Conservation (phyloP, 495 filamentous ascomycete genomes). For the Penicillium chermesinum region DNA sequence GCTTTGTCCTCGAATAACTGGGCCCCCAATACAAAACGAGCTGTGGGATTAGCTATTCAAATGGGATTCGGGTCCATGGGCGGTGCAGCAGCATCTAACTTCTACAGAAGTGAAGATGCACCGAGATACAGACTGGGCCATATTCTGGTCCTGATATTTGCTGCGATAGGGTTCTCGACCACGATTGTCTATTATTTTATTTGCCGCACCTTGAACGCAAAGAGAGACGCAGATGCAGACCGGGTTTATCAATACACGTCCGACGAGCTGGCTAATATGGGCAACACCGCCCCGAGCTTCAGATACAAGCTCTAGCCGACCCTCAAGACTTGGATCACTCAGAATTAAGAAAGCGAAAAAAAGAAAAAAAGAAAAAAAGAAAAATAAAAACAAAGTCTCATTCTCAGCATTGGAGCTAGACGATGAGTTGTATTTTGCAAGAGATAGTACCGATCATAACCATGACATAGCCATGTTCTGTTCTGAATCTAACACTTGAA, state of each 20-base stretch:
- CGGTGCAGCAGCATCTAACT: slow-evolving; percentile 12
- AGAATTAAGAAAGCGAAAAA: too few species aligned
- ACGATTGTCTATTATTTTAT: slow-evolving; percentile 2
- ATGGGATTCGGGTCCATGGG: slow-evolving; percentile 10
- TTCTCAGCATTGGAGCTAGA: not conserved
- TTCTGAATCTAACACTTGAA: slow-evolving; percentile 7
- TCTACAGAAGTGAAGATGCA: slow-evolving; percentile 7
- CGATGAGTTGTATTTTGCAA: not conserved
- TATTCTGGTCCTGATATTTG: slow-evolving; percentile 5
- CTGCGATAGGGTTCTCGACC: not conserved
- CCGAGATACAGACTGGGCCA: slow-evolving; percentile 10
- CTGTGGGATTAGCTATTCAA: slow-evolving; percentile 11
- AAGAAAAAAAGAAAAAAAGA: too few species aligned
- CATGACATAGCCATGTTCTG: not conserved
- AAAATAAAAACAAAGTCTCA: too few species aligned
- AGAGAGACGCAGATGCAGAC: slow-evolving; percentile 6
- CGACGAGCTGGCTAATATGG: slow-evolving; percentile 6
- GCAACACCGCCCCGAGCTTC: slow-evolving; percentile 9
- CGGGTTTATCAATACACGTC: slow-evolving; percentile 2
- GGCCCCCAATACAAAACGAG: slow-evolving; percentile 9
- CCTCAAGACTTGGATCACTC: too few species aligned
- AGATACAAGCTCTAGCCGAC: slow-evolving; percentile 2
- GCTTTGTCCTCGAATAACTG: slow-evolving; percentile 6
- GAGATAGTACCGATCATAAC: not conserved
- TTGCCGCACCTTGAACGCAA: slow-evolving; percentile 1